Base-by-base conservation (phyloP, 2,329 filamentous ascomycete species). In the Scleromitrula shiraiana region DNA sequence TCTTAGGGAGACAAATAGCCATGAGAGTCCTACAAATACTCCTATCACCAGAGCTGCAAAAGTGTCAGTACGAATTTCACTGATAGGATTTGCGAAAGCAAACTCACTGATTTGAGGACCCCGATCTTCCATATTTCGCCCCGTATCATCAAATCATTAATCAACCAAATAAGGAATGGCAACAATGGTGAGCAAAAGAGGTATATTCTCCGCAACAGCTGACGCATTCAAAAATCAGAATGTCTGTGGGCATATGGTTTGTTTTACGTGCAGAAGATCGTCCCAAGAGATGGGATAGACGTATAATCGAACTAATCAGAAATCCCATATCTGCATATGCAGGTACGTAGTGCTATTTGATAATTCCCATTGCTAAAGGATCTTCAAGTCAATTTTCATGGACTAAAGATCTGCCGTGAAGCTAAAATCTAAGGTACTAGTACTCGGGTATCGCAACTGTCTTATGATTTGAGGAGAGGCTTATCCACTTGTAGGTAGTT, bases 1-100 rank as follows among this genome's bases (percentile, higher is more conserved):
- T 39, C 59, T 50, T 7, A 59, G 43, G 8, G 32, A 50, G 2
- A 57, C 53, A 20, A 62, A 58, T 3, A 60, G 8, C 46, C 54
- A 56, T n/a, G 52, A 44, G 19, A 58, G 44, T 20, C 38, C 56
- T 12, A 60, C 19, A 17, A 59, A 56, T 5, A 58, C 14, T 9
- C 51, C 49, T 23, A 54, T 23, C 15, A 57, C 48, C 41, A 46
- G 51, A 26, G 49, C 56, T 59, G 39, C 20, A 32, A 12, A 19
- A 33, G 8, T 24, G 36, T 52, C 40, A 53, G 42, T 29, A 30
- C 32, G 27, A 23, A 10, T 26, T 19, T n/a, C 5, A 29, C 26
- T 3, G 6, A 7, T 5, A 15, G 4, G n/a, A 12, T 29, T n/a
- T 19, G 19, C 7, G 20, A 7, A 37, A 7, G 19, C 7, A 14